Base-by-base conservation (phyloP, 2,329 filamentous ascomycete genomes). In the Pseudogymnoascus sp. region DNA sequence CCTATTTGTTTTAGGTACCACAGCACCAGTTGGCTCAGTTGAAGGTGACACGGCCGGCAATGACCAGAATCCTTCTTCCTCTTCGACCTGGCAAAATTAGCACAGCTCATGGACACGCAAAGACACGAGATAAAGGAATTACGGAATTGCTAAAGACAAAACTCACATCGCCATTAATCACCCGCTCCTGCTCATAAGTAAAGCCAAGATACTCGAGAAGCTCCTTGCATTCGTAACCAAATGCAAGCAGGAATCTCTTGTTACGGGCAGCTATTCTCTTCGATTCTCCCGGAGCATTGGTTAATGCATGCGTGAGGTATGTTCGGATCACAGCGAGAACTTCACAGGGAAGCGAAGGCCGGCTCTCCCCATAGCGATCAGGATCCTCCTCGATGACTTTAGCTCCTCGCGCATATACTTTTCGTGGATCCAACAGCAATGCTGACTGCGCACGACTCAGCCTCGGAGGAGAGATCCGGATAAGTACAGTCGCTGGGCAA, bases 191-290 rank as follows among this genome's bases (percentile, higher is more conserved):
- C 14, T 69, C 65, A 50, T 73, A 75, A 26, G 70, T 76, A 69
- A 89, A 90, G 1, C 82, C 85, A 35, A 89, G 71, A 53, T 79
- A 81, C 62, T 80, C 76, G 16, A 90, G 75, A 28, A 90, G 71
- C 10, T 78, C 76, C 66, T 80, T 78, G 70, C 86, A 89, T 59
- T 87, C 84, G 43, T 80, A 75, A 8, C 84, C 86, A 71, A 89
- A 88, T 1, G 82, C 82, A 65, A 84, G 78, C 68, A 84, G 77
- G 67, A 88, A 90, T 63, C 83, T 82, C 70, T 87, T 86, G 70
- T 90, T 89, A 14, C 80, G 73, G 6, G 81, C 76, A 4, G 82
- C 81, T 67, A 89, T 86, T 50, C 77, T 73, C 66, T 80, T 80
- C 68, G 79, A 81, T 35, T 78, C 78, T 56, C 80, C 77, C 6